Conservation (phyloP, 202 grass and related monocot genomes). For the Schoenoplectus tabernaemontani region DNA sequence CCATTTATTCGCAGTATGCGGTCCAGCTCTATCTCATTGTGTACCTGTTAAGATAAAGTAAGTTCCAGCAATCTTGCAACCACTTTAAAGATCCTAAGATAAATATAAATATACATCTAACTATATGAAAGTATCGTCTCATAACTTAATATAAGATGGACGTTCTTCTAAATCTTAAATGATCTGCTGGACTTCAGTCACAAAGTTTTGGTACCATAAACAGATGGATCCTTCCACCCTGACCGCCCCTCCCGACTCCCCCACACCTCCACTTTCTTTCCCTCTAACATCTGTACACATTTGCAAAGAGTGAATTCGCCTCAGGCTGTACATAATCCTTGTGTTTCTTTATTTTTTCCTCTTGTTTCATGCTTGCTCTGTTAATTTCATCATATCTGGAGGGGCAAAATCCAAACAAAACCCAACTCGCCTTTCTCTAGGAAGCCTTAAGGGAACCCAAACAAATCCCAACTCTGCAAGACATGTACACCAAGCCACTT, state of each 20-base stretch:
- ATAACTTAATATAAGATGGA: not conserved
- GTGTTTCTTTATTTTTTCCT: not conserved
- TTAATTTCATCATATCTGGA: too few relatives aligned
- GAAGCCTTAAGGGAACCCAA: not conserved
- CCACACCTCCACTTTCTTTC: not conserved
- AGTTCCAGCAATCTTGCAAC: not conserved
- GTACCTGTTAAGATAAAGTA: conserved; percentile 38
- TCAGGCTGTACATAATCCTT: too few relatives aligned
- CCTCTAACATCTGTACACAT: not conserved
- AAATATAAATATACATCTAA: not conserved
- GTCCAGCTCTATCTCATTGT: conserved; percentile 65
- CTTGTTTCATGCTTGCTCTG: not conserved
- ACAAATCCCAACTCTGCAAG: not conserved
- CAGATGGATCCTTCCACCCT: not conserved
- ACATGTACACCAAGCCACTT: not conserved
- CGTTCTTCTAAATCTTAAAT: not conserved
- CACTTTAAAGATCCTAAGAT: not conserved
- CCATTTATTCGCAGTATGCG: conserved; percentile 61
- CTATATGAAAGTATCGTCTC: too few relatives aligned
- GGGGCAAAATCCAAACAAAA: not conserved
- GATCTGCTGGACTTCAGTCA: not conserved
- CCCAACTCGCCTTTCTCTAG: too few relatives aligned
- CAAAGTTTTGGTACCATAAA: not conserved
- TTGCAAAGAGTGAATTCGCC: too few relatives aligned
- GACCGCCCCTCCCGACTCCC: not conserved